A percentile compares a stretch with the other conserved stretches of the same genome.
phyloP scores from a whole-genome alignment of 805 yeast genomes.

The Pichia deserticola region DNA sequence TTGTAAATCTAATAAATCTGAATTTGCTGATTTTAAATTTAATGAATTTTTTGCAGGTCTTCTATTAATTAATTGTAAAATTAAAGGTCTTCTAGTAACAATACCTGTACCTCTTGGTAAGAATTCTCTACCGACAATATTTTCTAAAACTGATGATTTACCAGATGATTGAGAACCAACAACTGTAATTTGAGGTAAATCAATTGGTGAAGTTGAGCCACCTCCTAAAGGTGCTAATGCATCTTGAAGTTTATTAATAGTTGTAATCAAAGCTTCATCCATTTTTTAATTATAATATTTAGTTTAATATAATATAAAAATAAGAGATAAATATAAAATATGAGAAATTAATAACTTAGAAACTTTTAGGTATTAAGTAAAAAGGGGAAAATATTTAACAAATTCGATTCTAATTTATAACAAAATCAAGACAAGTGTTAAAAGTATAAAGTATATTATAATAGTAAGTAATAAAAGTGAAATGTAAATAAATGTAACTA shows the following conservation, averaged over 20 bases:
- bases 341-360: too few relatives aligned
- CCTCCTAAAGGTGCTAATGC: conserved; percentile 96
- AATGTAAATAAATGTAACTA: too few relatives aligned
- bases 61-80: conserved; percentile 71
- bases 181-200: conserved; percentile 90
- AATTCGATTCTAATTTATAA: too few relatives aligned
- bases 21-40: conserved; percentile 5
- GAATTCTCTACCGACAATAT: conserved; percentile 87
- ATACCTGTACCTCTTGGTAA: conserved; percentile 90
- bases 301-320: too few relatives aligned
- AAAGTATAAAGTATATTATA: too few relatives aligned
- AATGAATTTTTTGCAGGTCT: conserved; percentile 29
- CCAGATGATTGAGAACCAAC: conserved; percentile 91
- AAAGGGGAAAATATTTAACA: too few relatives aligned
- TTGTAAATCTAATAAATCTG: conserved; percentile 40
- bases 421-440: too few relatives aligned
- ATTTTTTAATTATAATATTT: conserved; percentile 25
- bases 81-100: conserved; percentile 83
- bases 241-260: conserved; percentile 87
- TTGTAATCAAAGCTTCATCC: conserved; percentile 75
- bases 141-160: conserved; percentile 82
- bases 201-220: conserved; percentile 82
- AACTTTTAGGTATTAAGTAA: too few relatives aligned
- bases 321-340: too few relatives aligned
- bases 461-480: too few relatives aligned